Base-by-base conservation (phyloP, 2,329 filamentous ascomycete genomes). In the Talaromyces funiculosus region DNA sequence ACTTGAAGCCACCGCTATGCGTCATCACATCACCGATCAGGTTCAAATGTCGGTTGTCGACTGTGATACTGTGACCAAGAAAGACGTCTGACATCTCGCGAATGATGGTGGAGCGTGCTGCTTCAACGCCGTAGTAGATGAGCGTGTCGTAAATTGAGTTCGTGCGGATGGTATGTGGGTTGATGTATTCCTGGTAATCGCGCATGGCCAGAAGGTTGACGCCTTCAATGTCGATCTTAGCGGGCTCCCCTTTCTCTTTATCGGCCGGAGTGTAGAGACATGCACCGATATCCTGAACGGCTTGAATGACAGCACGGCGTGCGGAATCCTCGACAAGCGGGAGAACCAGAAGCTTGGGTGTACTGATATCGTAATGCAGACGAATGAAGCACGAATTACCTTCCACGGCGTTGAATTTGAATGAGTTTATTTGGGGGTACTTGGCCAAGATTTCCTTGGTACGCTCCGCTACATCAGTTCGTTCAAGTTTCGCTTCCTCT, bases 21-120 rank as follows among this genome's bases (percentile, higher is more conserved):
- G 94, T 99, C 94, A 99, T 99, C 74, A 91, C 91, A 74, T 99
- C 94, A 51, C 90, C 93, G 68, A 99, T 97, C 66, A 99, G 83
- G 77, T 94, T 97, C 66, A 99, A 78, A 78, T 99, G 95, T 57
- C 94, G 86, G 66, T 89, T 86, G 73, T 99, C 92, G 57, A 99
- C 94, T 62, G 82, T 84, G 79, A 99, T 99, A 70, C 90, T 90
- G 85, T 99, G 93, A 71, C 88, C 87, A 54, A 83, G 82, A 81
- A 99, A 99, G 64, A 99, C 93, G 45, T 83, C 84, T 59, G 86
- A 84, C 70, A 99, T 85, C 78, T 99, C 94, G 61, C 84, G 84
- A 47, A 97, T 89, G 70, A 99, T 97, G 65, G 86, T 90, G 64
- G 83, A 86, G 24, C 95, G 90, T 49, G 90, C 92, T 1, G 94